Evolutionary conservation across 495 filamentous ascomycete species (phyloP), one percentile per base, ranked within the genome.

Genomic region (Friedmanniomyces simplex): DNA sequence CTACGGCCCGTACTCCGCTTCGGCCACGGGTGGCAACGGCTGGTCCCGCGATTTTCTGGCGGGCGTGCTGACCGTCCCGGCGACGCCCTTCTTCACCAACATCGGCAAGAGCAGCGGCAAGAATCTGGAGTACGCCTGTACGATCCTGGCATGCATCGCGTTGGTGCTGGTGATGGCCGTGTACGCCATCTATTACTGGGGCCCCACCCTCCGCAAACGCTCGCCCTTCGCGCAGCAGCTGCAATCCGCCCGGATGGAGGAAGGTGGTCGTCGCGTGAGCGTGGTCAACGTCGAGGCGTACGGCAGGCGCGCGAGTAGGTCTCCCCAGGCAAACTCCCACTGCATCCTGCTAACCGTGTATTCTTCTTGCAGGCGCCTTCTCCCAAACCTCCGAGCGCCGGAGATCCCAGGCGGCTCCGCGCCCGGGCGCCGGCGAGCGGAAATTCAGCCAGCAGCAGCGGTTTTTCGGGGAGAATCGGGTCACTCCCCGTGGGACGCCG

Each of bases 1-100:
- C 1, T 89, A 91, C 66, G 87, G 86, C 0, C 83, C 82, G 0
- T 89, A 88, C 67, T 82, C 84, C 25, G 84, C 87, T 3, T 89
- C 86, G 0, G 87, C 87, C 0, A 89, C 87, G 1, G 87, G 87
- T 20, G 84, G 84, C 43, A 87, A 87, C 62, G 84, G 82, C 57
- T 86, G 77, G 78, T 74, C 87, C 49, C 79, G 88, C 61, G 88
- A 94, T 68, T 87, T 94, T 72, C 72, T 94, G 12, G 88, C 88
- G 53, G 88, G 88, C 74, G 77, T 88, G 8, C 74, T 88, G 30
- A 89, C 87, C 12, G 76, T 88, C 37, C 82, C 80, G 0, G 86
- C 87, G 0, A 87, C 82, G 0, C 87, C 86, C 5, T 89, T 85
- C 73, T 86, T 72, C 52, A 50, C 66, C 18, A 79, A 73, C 30